These are phyloP conservation scores for Claviceps pazoutovae DNA, from an alignment of 2,329 filamentous ascomycete species.

Conservation along the genomic window DNA sequence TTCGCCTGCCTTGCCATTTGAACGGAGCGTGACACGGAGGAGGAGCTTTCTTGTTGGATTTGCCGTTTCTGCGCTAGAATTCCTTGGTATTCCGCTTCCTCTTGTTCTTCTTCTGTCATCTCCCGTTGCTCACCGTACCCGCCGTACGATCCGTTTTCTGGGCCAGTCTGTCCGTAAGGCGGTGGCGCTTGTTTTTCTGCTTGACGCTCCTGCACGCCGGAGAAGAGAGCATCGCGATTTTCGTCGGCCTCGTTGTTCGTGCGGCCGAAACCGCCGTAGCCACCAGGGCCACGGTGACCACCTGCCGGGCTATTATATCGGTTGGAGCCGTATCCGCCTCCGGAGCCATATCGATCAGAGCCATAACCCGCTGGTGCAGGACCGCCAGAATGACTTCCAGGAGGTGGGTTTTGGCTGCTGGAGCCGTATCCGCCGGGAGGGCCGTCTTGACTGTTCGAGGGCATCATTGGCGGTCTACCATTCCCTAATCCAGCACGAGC, in stretches of 20 bases:
- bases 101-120: slow-evolving; percentile 68
- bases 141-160: slow-evolving; percentile 23
- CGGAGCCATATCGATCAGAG: slow-evolving; percentile 37
- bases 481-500: slow-evolving; percentile 22
- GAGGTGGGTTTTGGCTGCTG: slow-evolving; percentile 1
- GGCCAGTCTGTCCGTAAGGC: slow-evolving; percentile 14
- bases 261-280: slow-evolving; percentile 46
- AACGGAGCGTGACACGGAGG: slow-evolving; percentile 25
- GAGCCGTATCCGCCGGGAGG: slow-evolving; percentile 8
- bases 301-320: slow-evolving; percentile 23
- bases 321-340: slow-evolving; percentile 37
- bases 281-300: slow-evolving; percentile 34
- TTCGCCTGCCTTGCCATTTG: slow-evolving; percentile 30
- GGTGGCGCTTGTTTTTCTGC: slow-evolving; percentile 23
- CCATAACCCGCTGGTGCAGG: slow-evolving; percentile 32
- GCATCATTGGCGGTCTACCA: slow-evolving; percentile 17
- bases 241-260: slow-evolving; percentile 30
- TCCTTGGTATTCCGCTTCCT: slow-evolving; percentile 55
- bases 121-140: slow-evolving; percentile 58
- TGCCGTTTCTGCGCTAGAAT: slow-evolving; percentile 42
- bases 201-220: slow-evolving; percentile 37
- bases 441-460: slow-evolving; percentile 14
- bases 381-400: slow-evolving; percentile 10
- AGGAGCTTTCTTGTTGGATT: slow-evolving; percentile 60
- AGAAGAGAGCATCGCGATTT: slow-evolving; percentile 50